Evolutionary conservation across 768 basidiomycete species (phyloP), one percentile per base, ranked within the genome.

Genomic region (Tephrocybe rancida): DNA sequence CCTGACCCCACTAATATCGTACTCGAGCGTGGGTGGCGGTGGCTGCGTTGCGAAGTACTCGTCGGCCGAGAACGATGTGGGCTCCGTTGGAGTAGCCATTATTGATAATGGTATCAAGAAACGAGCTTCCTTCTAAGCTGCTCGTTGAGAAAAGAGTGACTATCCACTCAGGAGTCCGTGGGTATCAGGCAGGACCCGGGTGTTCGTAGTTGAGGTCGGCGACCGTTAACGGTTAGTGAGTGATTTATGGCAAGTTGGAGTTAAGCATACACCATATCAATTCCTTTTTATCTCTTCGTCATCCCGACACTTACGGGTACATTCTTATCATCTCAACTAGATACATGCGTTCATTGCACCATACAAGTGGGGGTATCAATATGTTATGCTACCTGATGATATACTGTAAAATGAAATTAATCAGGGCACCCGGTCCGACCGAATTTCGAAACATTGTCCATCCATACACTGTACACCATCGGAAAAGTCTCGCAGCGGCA

Each of bases 21-120:
- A 75, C 9, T 89, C 79, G 14, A 99, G 82, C 7, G 80, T 78
- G 1, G 83, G 64, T 1, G 97, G 97, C 8, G 87, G 85, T 16
- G 78, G 79, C 63, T 99, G 95, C 0, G 92, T 93, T 46, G 83
- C 85, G 65, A 97, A 99, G 75, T 98, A 98, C 2, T 80, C 77
- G 58, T 95, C 91, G 22, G 95, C 90, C 14, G 91, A 94, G 74
- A 96, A 95, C 6, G 76, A 68, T 25, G 72, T 70, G 38, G 73
- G 66, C 56, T 71, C 68, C 27, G 32, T 50, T 34, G 45, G 13
- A 14, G 44, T 49, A 22, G 39, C 44, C 59, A 61, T n/a, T n/a
- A n/a, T 58, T 24, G 44, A 26, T 24, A 39, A 18, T 55, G 16
- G 24, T 11, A 16, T 24, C 29, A 7, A 22, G n/a, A n/a, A n/a